A percentile compares a stretch with the other conserved stretches of the same genome.
Conservation (phyloP, 2,329 filamentous ascomycete species). For the Dothideomycetes sp. region DNA sequence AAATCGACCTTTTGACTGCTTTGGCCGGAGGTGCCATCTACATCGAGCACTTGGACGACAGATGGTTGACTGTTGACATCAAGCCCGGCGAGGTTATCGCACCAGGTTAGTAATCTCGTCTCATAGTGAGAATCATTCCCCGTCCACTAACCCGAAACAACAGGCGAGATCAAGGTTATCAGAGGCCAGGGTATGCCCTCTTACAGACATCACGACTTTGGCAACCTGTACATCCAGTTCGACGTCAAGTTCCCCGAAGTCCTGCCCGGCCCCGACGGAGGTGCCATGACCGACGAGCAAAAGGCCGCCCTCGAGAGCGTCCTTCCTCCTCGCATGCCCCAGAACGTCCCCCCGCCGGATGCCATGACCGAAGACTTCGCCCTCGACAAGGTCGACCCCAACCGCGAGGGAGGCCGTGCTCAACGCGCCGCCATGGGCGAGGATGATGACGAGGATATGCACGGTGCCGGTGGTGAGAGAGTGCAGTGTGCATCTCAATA, state of each 20-base stretch:
- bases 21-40: conserved; percentile 83
- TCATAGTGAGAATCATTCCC: neutral
- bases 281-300: conserved; percentile 49
- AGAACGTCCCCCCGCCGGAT: conserved; percentile 63
- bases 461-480: conserved; percentile 59
- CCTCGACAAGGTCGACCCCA: conserved; percentile 73
- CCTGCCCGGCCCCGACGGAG: conserved; percentile 35
- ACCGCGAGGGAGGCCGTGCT: conserved; percentile 53
- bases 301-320: conserved; percentile 75
- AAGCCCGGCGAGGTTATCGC: conserved; percentile 89
- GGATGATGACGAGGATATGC: conserved; percentile 57
- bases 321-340: conserved; percentile 62
- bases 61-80: conserved; percentile 92
- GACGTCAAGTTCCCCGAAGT: conserved; percentile 84
- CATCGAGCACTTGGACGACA: conserved; percentile 93
- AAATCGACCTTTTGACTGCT: conserved; percentile 92
- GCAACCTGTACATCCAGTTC: conserved; percentile 96
- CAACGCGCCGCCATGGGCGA: conserved; percentile 43
- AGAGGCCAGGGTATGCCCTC: conserved; percentile 97
- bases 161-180: conserved; percentile 86
- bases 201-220: conserved; percentile 84
- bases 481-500: conserved; percentile 87
- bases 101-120: conserved; percentile 56
- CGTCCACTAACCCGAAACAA: conserved; percentile 18
- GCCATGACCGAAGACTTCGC: conserved; percentile 86